Evolutionary conservation across 176 grass and related monocot genomes (phyloP), one percentile per base, ranked within the genome.

Genomic region (Calamus simplicifolius): DNA sequence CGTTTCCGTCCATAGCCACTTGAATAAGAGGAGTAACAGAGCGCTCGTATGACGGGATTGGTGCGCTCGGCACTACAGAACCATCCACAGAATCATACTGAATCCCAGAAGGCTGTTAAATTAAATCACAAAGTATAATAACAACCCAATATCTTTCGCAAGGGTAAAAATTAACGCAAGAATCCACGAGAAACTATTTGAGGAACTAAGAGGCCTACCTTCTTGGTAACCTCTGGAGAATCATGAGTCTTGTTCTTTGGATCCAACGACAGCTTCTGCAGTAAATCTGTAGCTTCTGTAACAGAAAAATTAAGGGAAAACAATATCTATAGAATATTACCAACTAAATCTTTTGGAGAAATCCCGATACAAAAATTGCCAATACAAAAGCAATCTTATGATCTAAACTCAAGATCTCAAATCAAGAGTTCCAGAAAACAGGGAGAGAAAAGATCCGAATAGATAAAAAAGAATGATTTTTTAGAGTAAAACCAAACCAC

Each of bases 261-360:
- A 38, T 87, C 83, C 63, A 87, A 66, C 4, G 83, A 78, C 49
- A 87, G 54, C 54, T 81, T 84, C 30, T 81, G 69, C 49, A 87
- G 67, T 64, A 87, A 82, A 80, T 81, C 83, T 27, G 66, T 61
- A 56, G 80, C 66, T 58, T 87, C 83, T 83, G 66, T 17, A 30
- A 50, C 14, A 48, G 4, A 56, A 49, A 26, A 10, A 71, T 88
- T 27, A 88, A 88, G 67, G 84, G 48, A 67, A 64, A 61, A 23
- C 50, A 51, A 72, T 43, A 12, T 52, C 27, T n/a, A 18, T 8
- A 2, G 35, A 43, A 12, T 7, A 43, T 43, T 43, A 13, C 35
- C 35, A 43, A 43, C 35, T 3, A 43, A 43, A 12, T 3, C 8
- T 10, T 43, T 13, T 43, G 8, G 35, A 3, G 10, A 43, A 13